These are phyloP conservation scores for Suillus brevipes DNA, from an alignment of 768 basidiomycete species.

Conservation along the genomic window DNA sequence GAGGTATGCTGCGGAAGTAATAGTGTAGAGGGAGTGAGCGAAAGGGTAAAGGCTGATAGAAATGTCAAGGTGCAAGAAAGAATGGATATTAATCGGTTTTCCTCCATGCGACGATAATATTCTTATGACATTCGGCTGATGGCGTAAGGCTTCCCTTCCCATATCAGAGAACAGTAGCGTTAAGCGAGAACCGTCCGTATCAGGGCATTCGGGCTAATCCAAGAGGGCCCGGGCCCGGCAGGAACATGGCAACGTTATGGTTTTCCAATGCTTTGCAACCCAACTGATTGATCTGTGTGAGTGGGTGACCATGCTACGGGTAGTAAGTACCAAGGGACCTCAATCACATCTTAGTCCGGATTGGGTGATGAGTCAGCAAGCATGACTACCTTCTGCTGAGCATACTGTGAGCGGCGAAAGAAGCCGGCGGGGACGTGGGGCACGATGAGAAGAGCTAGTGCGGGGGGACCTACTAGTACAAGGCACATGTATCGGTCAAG, in stretches of 20 bases:
- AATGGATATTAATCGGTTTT: slow-evolving; percentile 23
- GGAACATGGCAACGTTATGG: not conserved
- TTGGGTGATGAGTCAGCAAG: not conserved
- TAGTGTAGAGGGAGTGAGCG: not conserved
- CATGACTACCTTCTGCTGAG: not conserved
- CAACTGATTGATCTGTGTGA: not conserved
- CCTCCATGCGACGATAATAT: not conserved
- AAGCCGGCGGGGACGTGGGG: not conserved
- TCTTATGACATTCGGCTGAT: slow-evolving; percentile 4
- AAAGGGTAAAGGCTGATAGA: not conserved
- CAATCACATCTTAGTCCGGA: not conserved
- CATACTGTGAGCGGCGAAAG: not conserved
- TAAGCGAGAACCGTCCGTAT: slow-evolving; percentile 1
- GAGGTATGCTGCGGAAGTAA: not conserved
- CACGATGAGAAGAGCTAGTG: not conserved
- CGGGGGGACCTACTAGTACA: not conserved
- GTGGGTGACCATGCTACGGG: too few species aligned
- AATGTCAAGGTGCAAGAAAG: not conserved
- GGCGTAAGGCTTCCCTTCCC: slow-evolving; percentile 2
- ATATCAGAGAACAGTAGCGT: not conserved
- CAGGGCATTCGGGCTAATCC: not conserved
- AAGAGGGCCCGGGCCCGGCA: not conserved
- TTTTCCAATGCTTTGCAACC: not conserved
- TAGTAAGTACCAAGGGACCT: not conserved
- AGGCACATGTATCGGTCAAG: not conserved